phyloP scores from a whole-genome alignment of 2,329 filamentous ascomycete genomes.

The Gnomoniopsis smithogilvyi region DNA sequence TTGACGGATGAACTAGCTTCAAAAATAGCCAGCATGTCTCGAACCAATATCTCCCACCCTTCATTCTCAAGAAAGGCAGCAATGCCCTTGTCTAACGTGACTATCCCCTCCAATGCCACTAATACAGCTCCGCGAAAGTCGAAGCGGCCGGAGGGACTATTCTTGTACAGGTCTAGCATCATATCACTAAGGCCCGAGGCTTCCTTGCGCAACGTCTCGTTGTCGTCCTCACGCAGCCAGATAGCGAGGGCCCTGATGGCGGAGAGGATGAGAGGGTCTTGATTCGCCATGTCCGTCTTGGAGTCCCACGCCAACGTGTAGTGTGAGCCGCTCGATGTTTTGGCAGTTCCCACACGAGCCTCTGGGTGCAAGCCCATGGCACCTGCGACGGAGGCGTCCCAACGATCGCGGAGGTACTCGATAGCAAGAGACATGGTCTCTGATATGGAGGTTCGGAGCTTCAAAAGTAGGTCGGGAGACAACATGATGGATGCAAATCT shows the following conservation, averaged over 20 bases:
- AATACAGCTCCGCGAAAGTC: conserved; percentile 58
- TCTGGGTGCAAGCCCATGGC: conserved; percentile 59
- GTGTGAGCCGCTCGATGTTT: conserved; percentile 42
- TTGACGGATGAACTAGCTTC: conserved; percentile 25
- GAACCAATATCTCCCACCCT: conserved; percentile 52
- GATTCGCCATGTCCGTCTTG: conserved; percentile 40
- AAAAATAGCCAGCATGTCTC: conserved; percentile 46
- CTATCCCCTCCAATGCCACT: conserved; percentile 57
- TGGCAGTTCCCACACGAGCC: conserved; percentile 42
- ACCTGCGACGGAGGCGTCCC: conserved; percentile 63
- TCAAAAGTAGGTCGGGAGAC: conserved; percentile 57
- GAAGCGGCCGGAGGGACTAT: conserved; percentile 28
- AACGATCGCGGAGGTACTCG: conserved; percentile 67
- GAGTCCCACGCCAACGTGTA: conserved; percentile 58
- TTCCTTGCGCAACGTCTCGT: conserved; percentile 53
- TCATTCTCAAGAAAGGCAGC: conserved; percentile 46
- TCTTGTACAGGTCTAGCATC: conserved; percentile 59
- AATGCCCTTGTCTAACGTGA: conserved; percentile 44
- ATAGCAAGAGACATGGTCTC: conserved; percentile 62
- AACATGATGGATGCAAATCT: conserved; percentile 37
- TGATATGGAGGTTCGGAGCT: conserved; percentile 55
- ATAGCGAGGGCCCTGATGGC: conserved; percentile 56
- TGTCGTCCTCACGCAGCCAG: conserved; percentile 69
- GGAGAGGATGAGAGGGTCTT: conserved; percentile 59
- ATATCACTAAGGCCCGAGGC: conserved; percentile 60